These are phyloP conservation scores for Sporothrix globosa DNA, from an alignment of 2,329 filamentous ascomycete genomes.

Conservation along the genomic window DNA sequence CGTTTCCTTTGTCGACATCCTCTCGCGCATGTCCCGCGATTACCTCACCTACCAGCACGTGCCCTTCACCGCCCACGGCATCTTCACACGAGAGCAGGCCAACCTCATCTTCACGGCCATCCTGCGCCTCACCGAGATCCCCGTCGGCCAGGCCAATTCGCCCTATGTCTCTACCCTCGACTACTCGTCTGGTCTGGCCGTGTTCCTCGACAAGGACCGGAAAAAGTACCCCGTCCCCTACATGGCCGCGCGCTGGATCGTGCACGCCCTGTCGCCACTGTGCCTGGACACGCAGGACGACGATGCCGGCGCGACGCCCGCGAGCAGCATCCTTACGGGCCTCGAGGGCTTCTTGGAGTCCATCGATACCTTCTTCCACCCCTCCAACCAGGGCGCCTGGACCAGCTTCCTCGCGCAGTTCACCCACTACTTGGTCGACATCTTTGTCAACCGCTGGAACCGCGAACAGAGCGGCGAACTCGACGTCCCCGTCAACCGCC, in stretches of 20 bases:
- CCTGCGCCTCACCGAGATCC: slow-evolving; percentile 87
- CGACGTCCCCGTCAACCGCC: slow-evolving; percentile 77
- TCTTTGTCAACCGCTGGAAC: slow-evolving; percentile 98
- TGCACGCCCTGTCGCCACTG: slow-evolving; percentile 86
- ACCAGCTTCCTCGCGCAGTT: slow-evolving; percentile 87
- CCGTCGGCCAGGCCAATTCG: slow-evolving; percentile 92
- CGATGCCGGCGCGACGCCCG: slow-evolving; percentile 37
- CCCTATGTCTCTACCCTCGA: slow-evolving; percentile 84
- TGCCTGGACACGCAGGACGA: slow-evolving; percentile 63
- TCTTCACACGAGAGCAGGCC: slow-evolving; percentile 91
- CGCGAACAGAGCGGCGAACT: slow-evolving; percentile 91
- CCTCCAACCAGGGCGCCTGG: slow-evolving; percentile 92
- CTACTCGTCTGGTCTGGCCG: slow-evolving; percentile 76
- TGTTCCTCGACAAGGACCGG: slow-evolving; percentile 88
- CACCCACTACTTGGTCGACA: slow-evolving; percentile 88
- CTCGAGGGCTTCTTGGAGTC: slow-evolving; percentile 92
- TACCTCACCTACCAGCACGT: slow-evolving; percentile 74
- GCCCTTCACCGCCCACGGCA: slow-evolving; percentile 81
- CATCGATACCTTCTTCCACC: slow-evolving; percentile 97
- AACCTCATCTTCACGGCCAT: slow-evolving; percentile 91
- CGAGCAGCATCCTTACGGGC: slow-evolving; percentile 78
- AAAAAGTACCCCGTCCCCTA: slow-evolving; percentile 92
- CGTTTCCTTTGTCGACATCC: slow-evolving; percentile 82
- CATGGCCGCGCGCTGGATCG: slow-evolving; percentile 88
- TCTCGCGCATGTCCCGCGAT: slow-evolving; percentile 85